Conservation (phyloP, 2,329 filamentous ascomycete species). For the Neofusicoccum sp. region DNA sequence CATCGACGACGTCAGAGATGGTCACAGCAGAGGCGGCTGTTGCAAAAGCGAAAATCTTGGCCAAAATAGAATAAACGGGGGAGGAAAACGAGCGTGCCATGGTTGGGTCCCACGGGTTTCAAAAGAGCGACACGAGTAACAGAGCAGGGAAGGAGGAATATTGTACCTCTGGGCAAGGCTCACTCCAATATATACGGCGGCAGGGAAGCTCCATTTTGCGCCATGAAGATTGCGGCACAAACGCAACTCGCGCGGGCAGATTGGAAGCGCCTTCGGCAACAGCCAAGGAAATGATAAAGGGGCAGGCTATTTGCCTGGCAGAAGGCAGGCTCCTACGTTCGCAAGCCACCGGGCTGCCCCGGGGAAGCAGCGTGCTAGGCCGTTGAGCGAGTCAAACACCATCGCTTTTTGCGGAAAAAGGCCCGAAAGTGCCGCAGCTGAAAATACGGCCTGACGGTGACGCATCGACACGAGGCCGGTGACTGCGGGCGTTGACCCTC, state of each 20-base stretch:
- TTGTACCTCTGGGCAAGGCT: background rate
- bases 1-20: background rate
- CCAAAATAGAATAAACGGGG: background rate
- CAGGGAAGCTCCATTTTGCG: background rate
- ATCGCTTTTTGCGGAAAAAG: background rate
- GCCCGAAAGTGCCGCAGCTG: constrained; percentile 1
- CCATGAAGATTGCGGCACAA: background rate
- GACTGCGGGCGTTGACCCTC: background rate
- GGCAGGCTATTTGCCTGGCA: background rate
- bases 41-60: background rate
- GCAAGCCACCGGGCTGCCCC: background rate
- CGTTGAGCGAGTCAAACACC: background rate
- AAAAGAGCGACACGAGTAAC: background rate
- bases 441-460: background rate
- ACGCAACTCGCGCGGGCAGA: background rate
- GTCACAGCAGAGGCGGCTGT: background rate
- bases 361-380: background rate
- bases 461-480: background rate
- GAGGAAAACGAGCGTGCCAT: constrained; percentile 1
- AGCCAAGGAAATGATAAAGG: constrained; percentile 3
- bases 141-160: background rate
- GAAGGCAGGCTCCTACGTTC: background rate
- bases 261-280: background rate
- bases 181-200: background rate
- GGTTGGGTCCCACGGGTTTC: background rate